Percentiles rank a stretch among this genome's conserved stretches.
Conservation (phyloP, 306 rosid genomes). For the Mucuna pruriens region DNA sequence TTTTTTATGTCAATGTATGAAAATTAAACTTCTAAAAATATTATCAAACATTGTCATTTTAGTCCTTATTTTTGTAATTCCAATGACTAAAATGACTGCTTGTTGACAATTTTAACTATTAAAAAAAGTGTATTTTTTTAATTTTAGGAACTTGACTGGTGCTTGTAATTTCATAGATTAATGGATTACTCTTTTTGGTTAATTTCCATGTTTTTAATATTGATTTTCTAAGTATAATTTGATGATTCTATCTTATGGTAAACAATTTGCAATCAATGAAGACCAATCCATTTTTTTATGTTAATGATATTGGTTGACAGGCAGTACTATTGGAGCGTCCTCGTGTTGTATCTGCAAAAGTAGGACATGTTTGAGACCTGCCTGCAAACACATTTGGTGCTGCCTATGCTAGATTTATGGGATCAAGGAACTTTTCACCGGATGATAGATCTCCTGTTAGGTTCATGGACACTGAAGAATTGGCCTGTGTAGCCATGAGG, state of each 20-base stretch:
- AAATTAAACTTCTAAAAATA: too few relatives aligned
- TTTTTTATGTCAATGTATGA: too few relatives aligned
- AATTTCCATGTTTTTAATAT: too few relatives aligned
- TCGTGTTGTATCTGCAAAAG: constrained; percentile 67
- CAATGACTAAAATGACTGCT: too few relatives aligned
- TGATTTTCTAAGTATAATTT: too few relatives aligned
- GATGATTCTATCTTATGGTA: neutral
- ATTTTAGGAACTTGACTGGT: too few relatives aligned
- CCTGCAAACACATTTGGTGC: constrained; percentile 82
- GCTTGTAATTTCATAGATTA: too few relatives aligned
- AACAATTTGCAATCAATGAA: neutral
- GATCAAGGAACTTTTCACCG: constrained; percentile 86
- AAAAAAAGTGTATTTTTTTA: too few relatives aligned
- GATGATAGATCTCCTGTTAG: constrained; percentile 89
- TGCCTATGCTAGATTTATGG: constrained; percentile 91
- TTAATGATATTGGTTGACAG: constrained; percentile 40
- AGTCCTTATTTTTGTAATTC: too few relatives aligned
- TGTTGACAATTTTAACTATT: too few relatives aligned
- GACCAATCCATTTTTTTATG: constrained; percentile 23
- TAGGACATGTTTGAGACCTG: constrained; percentile 83
- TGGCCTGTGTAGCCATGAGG: constrained; percentile 81
- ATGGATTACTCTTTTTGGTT: too few relatives aligned
- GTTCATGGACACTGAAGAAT: constrained; percentile 82
- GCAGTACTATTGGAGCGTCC: constrained; percentile 69
- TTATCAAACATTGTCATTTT: too few relatives aligned